Percentiles rank a stretch among this genome's conserved stretches.
phyloP scores from a whole-genome alignment of 345 rosid species.

The Psidium friedrichsthalianum region DNA sequence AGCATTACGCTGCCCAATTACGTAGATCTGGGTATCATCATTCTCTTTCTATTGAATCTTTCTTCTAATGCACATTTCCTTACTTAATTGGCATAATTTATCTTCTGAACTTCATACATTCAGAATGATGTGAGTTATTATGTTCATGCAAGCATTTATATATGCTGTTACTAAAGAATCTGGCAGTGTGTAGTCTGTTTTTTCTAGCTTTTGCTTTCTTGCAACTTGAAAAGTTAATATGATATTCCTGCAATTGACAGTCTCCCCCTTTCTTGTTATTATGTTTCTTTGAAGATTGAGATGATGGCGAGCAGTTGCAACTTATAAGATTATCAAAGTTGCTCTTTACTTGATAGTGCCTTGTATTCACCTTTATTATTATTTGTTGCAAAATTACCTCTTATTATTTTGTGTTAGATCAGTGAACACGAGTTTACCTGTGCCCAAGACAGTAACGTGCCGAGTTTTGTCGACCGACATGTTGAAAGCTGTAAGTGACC shows the following conservation, averaged over 20 bases:
- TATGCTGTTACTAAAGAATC: not conserved
- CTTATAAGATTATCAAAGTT: not conserved
- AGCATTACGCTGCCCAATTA: slow-evolving; percentile 61
- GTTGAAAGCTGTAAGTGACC: slow-evolving; percentile 43
- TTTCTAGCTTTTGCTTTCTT: not conserved
- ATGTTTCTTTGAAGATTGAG: not conserved
- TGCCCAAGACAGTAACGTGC: slow-evolving; percentile 66
- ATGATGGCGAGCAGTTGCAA: not conserved
- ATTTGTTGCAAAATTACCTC: slow-evolving; percentile 7
- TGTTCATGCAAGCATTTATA: not conserved
- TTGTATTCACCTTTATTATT: not conserved
- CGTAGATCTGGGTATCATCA: slow-evolving; percentile 53
- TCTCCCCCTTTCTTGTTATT: not conserved
- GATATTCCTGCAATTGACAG: not conserved
- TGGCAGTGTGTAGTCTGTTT: not conserved
- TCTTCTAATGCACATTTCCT: not conserved
- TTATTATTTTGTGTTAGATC: slow-evolving; percentile 39
- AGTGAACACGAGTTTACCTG: slow-evolving; percentile 37
- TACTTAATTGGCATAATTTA: not conserved
- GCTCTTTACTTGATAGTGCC: not conserved
- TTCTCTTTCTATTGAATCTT: not conserved
- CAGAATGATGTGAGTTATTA: not conserved
- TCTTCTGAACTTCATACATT: not conserved
- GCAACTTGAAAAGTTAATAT: not conserved
- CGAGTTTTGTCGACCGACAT: slow-evolving; percentile 50